These are phyloP conservation scores for Cryptosporidium tyzzeri DNA, from an alignment of 169 alveolate species.

Conservation along the genomic window DNA sequence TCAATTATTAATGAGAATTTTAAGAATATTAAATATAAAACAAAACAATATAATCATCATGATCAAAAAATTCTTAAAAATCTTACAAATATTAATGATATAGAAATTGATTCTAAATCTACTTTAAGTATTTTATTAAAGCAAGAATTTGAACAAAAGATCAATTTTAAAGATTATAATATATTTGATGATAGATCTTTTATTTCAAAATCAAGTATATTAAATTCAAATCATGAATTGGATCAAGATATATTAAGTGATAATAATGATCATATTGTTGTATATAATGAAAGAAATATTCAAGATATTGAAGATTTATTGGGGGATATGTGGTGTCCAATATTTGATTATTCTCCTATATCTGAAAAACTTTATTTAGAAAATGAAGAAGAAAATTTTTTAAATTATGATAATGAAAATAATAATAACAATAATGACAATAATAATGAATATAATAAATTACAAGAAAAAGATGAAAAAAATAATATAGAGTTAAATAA, in stretches of 20 bases:
- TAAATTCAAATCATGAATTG: conserved; percentile 19
- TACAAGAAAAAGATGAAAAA: background rate
- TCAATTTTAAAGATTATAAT: background rate
- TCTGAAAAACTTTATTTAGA: background rate
- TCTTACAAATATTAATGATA: background rate
- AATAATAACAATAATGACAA: background rate
- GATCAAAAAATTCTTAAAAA: background rate
- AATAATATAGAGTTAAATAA: background rate
- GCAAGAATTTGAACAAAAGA: conserved; percentile 13
- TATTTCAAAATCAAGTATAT: conserved; percentile 39
- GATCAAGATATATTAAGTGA: background rate
- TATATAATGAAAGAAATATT: conserved; percentile 34
- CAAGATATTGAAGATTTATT: conserved; percentile 58
- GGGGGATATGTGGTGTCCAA: conserved; percentile 52
- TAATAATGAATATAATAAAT: background rate
- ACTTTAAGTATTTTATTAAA: conserved; percentile 20
- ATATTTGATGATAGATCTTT: conserved; percentile 4
- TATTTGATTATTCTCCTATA: conserved; percentile 3
- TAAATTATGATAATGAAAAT: background rate
- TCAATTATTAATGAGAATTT: background rate
- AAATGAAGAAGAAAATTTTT: background rate
- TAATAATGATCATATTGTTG: background rate
- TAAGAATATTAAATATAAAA: background rate
- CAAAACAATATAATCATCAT: background rate
- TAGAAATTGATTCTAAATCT: background rate